These are phyloP conservation scores for Cyberlindnera samutprakarnensis DNA, from an alignment of 805 yeast genomes.

Conservation along the genomic window DNA sequence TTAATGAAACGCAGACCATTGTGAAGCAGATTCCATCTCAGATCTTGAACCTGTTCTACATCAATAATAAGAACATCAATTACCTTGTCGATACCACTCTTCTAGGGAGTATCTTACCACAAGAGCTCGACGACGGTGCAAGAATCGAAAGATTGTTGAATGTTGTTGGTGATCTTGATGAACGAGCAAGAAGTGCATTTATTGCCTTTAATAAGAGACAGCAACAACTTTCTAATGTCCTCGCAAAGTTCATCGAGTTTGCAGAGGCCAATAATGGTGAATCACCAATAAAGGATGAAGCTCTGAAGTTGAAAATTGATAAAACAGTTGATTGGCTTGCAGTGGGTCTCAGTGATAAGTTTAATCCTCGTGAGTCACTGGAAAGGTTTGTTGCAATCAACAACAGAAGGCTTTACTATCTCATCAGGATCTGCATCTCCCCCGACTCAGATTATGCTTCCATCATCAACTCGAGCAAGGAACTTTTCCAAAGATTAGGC, in stretches of 20 bases:
- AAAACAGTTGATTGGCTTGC: constrained; percentile 58
- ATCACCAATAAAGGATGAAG: constrained; percentile 19
- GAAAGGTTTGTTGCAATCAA: constrained; percentile 45
- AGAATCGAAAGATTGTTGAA: constrained; percentile 49
- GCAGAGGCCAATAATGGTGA: constrained; percentile 38
- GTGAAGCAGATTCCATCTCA: constrained; percentile 50
- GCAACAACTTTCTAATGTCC: constrained; percentile 44
- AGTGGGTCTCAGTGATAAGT: constrained; percentile 45
- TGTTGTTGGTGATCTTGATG: constrained; percentile 42
- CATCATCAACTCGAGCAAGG: constrained; percentile 54
- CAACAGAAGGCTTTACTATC: constrained; percentile 50
- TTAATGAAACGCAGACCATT: constrained; percentile 22
- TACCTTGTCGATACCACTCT: constrained; percentile 54
- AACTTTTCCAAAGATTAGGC: constrained; percentile 46
- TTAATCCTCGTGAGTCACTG: constrained; percentile 42
- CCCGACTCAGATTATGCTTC: constrained; percentile 54
- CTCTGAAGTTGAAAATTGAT: constrained; percentile 31
- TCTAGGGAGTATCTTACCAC: constrained; percentile 55
- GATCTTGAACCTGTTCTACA: constrained; percentile 58
- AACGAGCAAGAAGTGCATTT: constrained; percentile 56
- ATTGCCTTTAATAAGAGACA: constrained; percentile 67
- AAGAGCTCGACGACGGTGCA: constrained; percentile 33
- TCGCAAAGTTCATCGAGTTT: constrained; percentile 40
- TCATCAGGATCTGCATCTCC: constrained; percentile 46
- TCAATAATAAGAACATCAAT: constrained; percentile 63